phyloP scores from a whole-genome alignment of 768 basidiomycete genomes.

The Suillus placidus region DNA sequence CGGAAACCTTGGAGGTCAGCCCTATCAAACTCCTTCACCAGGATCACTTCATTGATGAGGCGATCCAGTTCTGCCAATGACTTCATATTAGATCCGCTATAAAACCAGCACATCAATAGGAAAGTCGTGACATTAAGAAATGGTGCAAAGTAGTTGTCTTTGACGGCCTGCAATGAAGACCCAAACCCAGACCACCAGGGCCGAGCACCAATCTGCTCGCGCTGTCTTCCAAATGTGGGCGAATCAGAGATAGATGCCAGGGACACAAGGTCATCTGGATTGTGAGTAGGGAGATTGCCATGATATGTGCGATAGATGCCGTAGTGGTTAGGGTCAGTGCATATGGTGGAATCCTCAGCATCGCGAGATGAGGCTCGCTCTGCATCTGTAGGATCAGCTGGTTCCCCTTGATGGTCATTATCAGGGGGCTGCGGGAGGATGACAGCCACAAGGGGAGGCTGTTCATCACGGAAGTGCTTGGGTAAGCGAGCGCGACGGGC shows the following conservation, averaged over 20 bases:
- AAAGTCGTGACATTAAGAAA: constrained; percentile 20
- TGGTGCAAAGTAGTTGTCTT: constrained; percentile 5
- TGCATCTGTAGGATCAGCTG: no score
- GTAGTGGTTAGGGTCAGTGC: no score
- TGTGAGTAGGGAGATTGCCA: no score
- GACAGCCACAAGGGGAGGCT: neutral
- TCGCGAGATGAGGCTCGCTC: no score
- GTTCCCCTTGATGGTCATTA: no score
- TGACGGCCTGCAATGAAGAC: neutral
- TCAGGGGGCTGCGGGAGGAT: no score
- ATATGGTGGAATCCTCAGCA: no score
- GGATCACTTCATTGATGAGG: constrained; percentile 15
- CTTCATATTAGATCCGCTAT: constrained; percentile 18
- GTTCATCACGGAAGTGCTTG: no score
- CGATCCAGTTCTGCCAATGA: constrained; percentile 10
- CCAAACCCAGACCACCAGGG: constrained; percentile 10
- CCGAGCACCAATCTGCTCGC: neutral
- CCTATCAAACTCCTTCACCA: constrained; percentile 12
- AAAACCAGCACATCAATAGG: constrained; percentile 25
- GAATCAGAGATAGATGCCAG: no score
- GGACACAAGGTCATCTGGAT: no score
- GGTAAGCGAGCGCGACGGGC: no score
- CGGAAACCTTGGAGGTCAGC: constrained; percentile 11
- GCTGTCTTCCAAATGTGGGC: neutral
- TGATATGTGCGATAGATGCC: no score